Conservation (phyloP, 257 asterid genomes). For the Solanum virginianum region DNA sequence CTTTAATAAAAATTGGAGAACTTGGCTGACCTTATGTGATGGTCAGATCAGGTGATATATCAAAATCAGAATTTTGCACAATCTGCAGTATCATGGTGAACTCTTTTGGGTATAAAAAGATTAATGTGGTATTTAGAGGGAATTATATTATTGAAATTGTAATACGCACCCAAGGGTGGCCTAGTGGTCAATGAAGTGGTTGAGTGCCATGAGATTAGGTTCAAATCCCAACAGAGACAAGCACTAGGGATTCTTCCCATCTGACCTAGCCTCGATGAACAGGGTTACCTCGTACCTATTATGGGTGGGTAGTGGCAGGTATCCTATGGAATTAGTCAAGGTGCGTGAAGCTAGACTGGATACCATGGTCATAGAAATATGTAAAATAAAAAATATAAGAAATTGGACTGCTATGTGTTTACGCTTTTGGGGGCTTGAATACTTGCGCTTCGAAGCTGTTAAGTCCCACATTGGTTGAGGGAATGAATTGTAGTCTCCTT, state of each 20-base stretch:
- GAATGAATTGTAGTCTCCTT: neutral
- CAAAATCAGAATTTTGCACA: neutral
- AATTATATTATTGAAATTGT: neutral
- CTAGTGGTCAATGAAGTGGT: no score
- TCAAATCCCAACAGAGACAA: no score
- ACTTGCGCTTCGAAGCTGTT: neutral
- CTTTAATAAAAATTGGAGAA: neutral
- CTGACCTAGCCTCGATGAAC: no score
- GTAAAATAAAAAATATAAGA: neutral
- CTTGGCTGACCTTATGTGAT: neutral
- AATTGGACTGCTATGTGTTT: neutral
- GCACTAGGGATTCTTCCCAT: no score
- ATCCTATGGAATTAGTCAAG: no score
- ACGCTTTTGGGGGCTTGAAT: neutral
- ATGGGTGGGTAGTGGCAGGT: no score
- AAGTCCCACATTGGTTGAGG: neutral
- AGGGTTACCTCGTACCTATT: no score
- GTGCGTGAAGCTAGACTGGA: no score
- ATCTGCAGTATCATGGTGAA: neutral
- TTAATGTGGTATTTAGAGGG: neutral
- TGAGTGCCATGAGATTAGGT: no score
- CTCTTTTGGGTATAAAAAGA: neutral
- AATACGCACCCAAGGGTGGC: neutral
- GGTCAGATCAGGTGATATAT: neutral
- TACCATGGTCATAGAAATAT: no score